Evolutionary conservation across 257 asterid genomes (phyloP).

Genomic region (Solanum neorickii): DNA sequence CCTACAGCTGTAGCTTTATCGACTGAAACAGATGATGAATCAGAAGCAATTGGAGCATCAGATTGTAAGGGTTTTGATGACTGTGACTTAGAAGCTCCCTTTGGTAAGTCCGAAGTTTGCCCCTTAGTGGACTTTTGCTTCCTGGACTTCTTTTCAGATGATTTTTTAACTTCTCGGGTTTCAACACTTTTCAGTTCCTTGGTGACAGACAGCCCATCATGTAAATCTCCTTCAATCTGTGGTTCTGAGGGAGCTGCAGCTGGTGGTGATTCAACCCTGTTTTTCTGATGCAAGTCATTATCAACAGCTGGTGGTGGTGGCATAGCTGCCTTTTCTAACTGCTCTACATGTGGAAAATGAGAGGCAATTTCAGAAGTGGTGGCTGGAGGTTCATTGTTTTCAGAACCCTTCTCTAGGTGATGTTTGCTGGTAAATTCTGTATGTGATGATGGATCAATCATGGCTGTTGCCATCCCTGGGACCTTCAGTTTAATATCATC

Average conservation of each 20-base stretch:
- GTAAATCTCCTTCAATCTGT: slow-evolving; percentile 20
- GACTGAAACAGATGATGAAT: slow-evolving; percentile 14
- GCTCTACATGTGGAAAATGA: slow-evolving; percentile 18
- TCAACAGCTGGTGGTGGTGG: slow-evolving; percentile 11
- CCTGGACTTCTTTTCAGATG: slow-evolving; percentile 70
- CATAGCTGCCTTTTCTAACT: slow-evolving; percentile 16
- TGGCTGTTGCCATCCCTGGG: slow-evolving; percentile 7
- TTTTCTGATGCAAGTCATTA: slow-evolving; percentile 12
- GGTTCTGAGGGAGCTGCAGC: slow-evolving; percentile 16
- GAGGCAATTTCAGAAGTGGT: slow-evolving; percentile 15
- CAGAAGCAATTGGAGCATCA: slow-evolving; percentile 17
- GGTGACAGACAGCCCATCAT: slow-evolving; percentile 22
- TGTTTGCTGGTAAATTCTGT: slow-evolving; percentile 14
- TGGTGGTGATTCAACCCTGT: slow-evolving; percentile 11
- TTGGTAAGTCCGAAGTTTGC: slow-evolving; percentile 30
- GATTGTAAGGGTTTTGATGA: slow-evolving; percentile 29
- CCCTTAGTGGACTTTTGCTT: slow-evolving; percentile 73
- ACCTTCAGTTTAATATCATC: slow-evolving; percentile 18
- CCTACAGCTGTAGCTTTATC: slow-evolving; percentile 20
- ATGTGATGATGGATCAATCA: slow-evolving; percentile 9
- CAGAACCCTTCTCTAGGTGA: slow-evolving; percentile 15
- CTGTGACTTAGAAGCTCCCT: slow-evolving; percentile 36
- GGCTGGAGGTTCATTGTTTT: slow-evolving; percentile 15
- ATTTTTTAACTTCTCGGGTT: slow-evolving; percentile 41
- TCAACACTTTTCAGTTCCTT: slow-evolving; percentile 44